A percentile compares a stretch with the other conserved stretches of the same genome.
Conservation (phyloP, 2,329 filamentous ascomycete genomes). For the Fonsecaea monophora region DNA sequence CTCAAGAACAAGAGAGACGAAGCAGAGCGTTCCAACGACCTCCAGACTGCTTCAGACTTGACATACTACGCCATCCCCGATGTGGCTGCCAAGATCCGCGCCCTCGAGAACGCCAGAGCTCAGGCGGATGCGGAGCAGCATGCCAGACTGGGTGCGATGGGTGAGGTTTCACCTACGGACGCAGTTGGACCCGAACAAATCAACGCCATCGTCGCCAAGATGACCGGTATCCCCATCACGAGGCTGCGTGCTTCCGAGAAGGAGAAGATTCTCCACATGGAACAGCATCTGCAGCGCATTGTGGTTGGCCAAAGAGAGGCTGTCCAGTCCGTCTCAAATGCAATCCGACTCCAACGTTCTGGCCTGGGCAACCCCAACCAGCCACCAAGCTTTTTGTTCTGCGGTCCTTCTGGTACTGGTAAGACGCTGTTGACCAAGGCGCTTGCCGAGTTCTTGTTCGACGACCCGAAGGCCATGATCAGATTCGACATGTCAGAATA, state of each 20-base stretch:
- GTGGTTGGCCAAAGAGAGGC: conserved; percentile 96
- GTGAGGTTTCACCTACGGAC: conserved; percentile 81
- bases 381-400: conserved; percentile 97
- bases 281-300: conserved; percentile 79
- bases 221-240: conserved; percentile 98
- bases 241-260: conserved; percentile 94
- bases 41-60: conserved; percentile 87
- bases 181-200: conserved; percentile 96
- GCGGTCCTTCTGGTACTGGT: conserved; percentile 95
- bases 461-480: conserved; percentile 97
- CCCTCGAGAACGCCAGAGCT: conserved; percentile 80
- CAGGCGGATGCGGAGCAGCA: conserved; percentile 73
- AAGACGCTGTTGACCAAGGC: conserved; percentile 98
- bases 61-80: conserved; percentile 98
- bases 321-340: conserved; percentile 89
- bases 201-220: conserved; percentile 95
- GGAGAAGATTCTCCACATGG: conserved; percentile 98
- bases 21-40: conserved; percentile 84
- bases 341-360: conserved; percentile 92
- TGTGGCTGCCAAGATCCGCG: conserved; percentile 78
- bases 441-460: conserved; percentile 95
- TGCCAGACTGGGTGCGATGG: conserved; percentile 63
- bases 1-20: conserved; percentile 92
- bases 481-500: conserved; percentile 99
- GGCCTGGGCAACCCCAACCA: conserved; percentile 95